Conservation (phyloP, 345 rosid genomes). For the Murraya paniculata region DNA sequence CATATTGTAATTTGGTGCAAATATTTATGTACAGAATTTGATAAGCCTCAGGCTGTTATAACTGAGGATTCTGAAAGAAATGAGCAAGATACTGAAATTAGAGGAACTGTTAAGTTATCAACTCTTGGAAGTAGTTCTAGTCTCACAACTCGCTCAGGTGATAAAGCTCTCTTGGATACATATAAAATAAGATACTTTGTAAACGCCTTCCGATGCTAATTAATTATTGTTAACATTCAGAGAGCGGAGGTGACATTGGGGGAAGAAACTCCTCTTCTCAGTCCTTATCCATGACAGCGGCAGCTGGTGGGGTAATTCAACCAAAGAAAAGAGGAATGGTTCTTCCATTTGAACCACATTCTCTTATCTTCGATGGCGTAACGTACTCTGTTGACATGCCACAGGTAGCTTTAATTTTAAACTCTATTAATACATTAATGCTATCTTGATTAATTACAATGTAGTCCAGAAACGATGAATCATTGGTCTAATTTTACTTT, state of each 20-base stretch:
- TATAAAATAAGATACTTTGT: background rate
- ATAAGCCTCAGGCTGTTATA: conserved; percentile 26
- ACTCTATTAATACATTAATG: background rate
- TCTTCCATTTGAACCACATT: conserved; percentile 73
- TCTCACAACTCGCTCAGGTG: background rate
- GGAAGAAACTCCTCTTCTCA: background rate
- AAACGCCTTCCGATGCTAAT: background rate
- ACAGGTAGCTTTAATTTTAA: conserved; percentile 31
- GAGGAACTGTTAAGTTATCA: conserved; percentile 23
- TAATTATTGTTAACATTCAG: background rate
- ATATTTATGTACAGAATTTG: conserved; percentile 22
- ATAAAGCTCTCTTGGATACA: background rate
- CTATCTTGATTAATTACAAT: no score
- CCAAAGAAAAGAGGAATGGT: conserved; percentile 60
- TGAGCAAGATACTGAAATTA: background rate
- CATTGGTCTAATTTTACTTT: conserved; percentile 3
- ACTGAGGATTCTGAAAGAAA: background rate
- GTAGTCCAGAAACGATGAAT: no score
- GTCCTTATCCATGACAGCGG: conserved; percentile 9
- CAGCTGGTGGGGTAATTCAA: conserved; percentile 3
- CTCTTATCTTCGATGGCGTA: conserved; percentile 54
- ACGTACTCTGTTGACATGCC: conserved; percentile 78
- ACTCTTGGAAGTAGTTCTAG: conserved; percentile 28
- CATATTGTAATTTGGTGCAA: background rate
- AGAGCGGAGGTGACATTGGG: background rate